Evolutionary conservation across 2,329 filamentous ascomycete species (phyloP), one percentile per base, ranked within the genome.

Genomic region (Cercospora nicotianae): DNA sequence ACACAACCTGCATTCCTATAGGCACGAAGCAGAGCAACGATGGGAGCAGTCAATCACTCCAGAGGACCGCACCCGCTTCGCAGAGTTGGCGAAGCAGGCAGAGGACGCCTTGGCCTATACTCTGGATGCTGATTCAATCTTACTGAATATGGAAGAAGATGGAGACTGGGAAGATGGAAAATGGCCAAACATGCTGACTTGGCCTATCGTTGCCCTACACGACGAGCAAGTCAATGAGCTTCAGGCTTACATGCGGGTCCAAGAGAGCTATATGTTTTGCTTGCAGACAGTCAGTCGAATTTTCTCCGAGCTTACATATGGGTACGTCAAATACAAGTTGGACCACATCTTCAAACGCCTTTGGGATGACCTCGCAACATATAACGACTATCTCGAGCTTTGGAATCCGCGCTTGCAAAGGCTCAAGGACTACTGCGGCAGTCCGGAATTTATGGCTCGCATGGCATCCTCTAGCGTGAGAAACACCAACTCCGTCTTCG

Each of bases 211-310:
- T 0, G 31, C 13, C n/a, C 28, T 59, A 23, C 5, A n/a, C 10
- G 30, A 59, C 10, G 55, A 33, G 18, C 28, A 59, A 23, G n/a
- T 59, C 55, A 59, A 59, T 16, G 55, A 59, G 55, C 55, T 59
- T 28, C 55, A 59, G 55, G 55, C 55, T 6, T 59, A 33, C 31
- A 9, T 31, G 30, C 28, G 55, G 9, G 55, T 59, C 16, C 28
- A 36, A n/a, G 55, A 59, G 30, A 59, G 28, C 55, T 59, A 59
- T 20, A 31, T 59, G 16, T 33, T 59, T 20, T 59, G 55, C 55
- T 20, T 36, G 55, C 28, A 59, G 18, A 36, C 55, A 59, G 7
- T 33, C 28, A 20, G 55, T 59, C 55, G 12, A 13, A n/a, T 20
- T 3, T 23, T 33, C 10, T 18, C 30, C n/a, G 31, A 59, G 5